Conservation (phyloP, 139 green algal genomes). For the Pseudopediastrum boryanum region DNA sequence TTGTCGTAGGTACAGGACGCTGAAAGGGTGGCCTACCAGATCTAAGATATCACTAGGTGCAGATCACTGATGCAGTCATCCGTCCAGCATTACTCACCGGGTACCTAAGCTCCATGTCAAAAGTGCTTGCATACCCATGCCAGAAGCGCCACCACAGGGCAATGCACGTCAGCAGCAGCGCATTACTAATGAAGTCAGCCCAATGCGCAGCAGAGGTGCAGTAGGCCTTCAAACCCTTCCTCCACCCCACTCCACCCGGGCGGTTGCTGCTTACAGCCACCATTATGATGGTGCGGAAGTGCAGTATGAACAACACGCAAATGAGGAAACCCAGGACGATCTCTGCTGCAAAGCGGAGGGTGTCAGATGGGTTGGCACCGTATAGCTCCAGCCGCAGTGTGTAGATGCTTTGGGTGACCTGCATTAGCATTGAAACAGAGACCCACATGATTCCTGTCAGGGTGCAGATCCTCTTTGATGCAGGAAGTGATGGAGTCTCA, state of each 20-base stretch:
- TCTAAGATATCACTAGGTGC: too few species aligned
- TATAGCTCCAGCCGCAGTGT: constrained; percentile 82
- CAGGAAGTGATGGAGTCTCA: too few species aligned
- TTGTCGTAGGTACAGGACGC: too few species aligned
- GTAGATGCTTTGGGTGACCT: constrained; percentile 72
- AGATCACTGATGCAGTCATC: too few species aligned
- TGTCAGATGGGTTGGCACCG: constrained; percentile 48
- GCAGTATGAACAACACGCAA: constrained; percentile 36
- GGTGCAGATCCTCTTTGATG: too few species aligned
- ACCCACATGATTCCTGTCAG: too few species aligned
- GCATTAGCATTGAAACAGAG: not conserved
- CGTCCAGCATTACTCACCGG: not conserved
- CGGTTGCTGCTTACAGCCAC: not conserved
- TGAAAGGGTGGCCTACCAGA: too few species aligned
- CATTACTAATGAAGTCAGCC: constrained; percentile 73
- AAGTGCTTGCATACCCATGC: constrained; percentile 51
- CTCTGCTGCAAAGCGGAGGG: constrained; percentile 67
- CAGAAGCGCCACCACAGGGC: constrained; percentile 77
- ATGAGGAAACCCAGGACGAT: constrained; percentile 70
- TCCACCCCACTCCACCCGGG: not conserved
- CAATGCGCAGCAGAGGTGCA: constrained; percentile 71
- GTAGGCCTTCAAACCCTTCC: constrained; percentile 39
- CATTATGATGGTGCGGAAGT: not conserved
- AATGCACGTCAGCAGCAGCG: constrained; percentile 63
- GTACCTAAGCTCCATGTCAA: constrained; percentile 65